Conservation (phyloP, 768 basidiomycete species). For the Lactarius hatsudake region DNA sequence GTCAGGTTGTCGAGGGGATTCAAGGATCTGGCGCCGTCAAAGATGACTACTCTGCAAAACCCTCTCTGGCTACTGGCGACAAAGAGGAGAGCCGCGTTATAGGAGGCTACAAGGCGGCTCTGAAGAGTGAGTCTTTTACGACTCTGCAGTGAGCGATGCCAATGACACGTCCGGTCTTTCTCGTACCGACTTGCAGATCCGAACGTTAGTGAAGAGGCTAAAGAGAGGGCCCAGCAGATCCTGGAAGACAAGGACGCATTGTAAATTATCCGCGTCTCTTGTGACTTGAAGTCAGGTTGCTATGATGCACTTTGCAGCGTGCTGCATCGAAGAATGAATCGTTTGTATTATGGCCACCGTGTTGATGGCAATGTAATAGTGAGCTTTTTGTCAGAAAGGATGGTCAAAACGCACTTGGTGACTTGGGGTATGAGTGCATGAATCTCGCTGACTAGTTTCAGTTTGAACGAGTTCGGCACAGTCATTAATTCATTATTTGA, state of each 20-base stretch:
- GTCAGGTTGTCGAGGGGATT: slow-evolving; percentile 30
- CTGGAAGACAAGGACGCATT: slow-evolving; percentile 30
- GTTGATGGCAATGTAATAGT: not conserved
- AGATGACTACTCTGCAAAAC: not conserved
- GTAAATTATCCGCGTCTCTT: slow-evolving; percentile 5
- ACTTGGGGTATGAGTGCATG: too few relatives aligned
- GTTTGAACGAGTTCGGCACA: too few relatives aligned
- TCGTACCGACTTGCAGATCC: slow-evolving; percentile 28
- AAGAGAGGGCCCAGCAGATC: slow-evolving; percentile 30
- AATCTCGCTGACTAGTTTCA: too few relatives aligned
- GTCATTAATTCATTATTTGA: too few relatives aligned
- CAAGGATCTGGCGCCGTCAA: slow-evolving; percentile 22
- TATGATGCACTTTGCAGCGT: not conserved
- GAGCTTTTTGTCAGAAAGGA: not conserved
- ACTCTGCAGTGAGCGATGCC: not conserved
- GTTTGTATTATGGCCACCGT: not conserved
- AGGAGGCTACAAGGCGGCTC: slow-evolving; percentile 33
- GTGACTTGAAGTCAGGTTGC: too few relatives aligned
- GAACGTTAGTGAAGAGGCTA: slow-evolving; percentile 32
- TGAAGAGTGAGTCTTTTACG: slow-evolving; percentile 29
- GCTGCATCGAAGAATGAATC: not conserved
- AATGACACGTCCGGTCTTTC: not conserved
- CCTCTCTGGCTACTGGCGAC: not conserved
- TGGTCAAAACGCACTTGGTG: too few relatives aligned
- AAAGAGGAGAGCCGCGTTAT: slow-evolving; percentile 31